Base-by-base conservation (phyloP, 352 stramenopile species). In the Pythium insidiosum region DNA sequence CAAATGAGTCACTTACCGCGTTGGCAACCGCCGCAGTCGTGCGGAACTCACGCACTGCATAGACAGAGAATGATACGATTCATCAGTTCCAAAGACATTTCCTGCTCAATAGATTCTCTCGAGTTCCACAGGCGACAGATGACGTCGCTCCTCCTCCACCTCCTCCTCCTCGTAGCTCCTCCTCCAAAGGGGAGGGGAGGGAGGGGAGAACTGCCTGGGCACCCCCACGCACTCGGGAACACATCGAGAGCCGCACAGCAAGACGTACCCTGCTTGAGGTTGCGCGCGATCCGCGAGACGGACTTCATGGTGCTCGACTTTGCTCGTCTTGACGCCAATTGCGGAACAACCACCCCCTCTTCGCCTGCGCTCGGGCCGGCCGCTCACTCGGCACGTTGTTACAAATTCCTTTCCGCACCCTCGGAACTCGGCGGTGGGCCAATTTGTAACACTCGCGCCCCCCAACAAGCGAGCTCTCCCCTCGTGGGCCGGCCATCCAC, bases 391-490 rank as follows among this genome's bases (percentile, higher is more conserved):
- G 30, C 31, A 36, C 40, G 39, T 10, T 52, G 52, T 60, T 50
- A 60, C 52, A 54, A 60, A 60, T 54, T 33, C 33, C 5, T 3
- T 11, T 18, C 23, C 24, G 48, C 7, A 59, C 51, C 51, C 26
- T 2, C 52, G 40, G 41, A 61, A 55, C 38, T 30, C 23, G 15
- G 22, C 24, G 44, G 28, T 47, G 38, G 30, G 38, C 43, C 37
- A 58, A 58, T 58, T 58, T 58, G 50, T 58, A 53, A 58, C 50
- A 53, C 28, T n/a, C n/a, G n/a, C n/a, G n/a, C n/a, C n/a, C n/a
- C n/a, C n/a, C n/a, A n/a, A n/a, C n/a, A n/a, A 12, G 23, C 6
- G 18, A 28, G 37, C 19, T 26, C 29, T 23, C 24, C 35, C n/a
- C 19, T 18, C 38, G 41, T 20, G 22, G 22, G 39, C 43, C 34